A percentile compares a stretch with the other conserved stretches of the same genome.
Conservation (phyloP, 1,284 basidiomycete species). For the Dichomitus squalens region DNA sequence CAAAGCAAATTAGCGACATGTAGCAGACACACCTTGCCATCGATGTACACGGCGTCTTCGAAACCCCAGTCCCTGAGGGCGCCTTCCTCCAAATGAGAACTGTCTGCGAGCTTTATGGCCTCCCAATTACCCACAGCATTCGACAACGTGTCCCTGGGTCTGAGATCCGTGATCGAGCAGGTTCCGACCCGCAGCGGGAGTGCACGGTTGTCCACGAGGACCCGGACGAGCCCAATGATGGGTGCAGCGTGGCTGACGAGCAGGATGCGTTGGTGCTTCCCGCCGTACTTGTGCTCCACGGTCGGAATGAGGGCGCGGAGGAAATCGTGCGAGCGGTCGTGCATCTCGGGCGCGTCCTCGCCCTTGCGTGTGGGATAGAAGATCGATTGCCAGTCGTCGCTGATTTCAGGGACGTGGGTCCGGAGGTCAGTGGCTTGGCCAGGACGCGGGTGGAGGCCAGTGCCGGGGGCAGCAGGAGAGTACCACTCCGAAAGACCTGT, state of each 20-base stretch:
- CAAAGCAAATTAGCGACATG: not conserved
- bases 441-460: conserved; percentile 76
- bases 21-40: conserved; percentile 43
- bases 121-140: conserved; percentile 48
- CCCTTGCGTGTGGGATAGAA: conserved; percentile 75
- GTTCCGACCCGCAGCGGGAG: conserved; percentile 66
- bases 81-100: conserved; percentile 61
- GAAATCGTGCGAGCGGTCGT: conserved; percentile 60
- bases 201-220: conserved; percentile 53
- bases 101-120: conserved; percentile 51
- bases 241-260: conserved; percentile 83
- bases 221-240: conserved; percentile 68
- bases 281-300: conserved; percentile 46
- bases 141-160: conserved; percentile 31
- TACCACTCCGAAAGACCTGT: conserved; percentile 85
- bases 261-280: conserved; percentile 53
- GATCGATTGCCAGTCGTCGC: conserved; percentile 61
- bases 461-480: conserved; percentile 66
- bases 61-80: conserved; percentile 80
- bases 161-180: conserved; percentile 63
- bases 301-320: conserved; percentile 54
- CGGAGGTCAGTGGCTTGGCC: conserved; percentile 52
- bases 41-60: conserved; percentile 57
- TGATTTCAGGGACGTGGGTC: conserved; percentile 59
- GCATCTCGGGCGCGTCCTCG: conserved; percentile 66